Evolutionary conservation across 208 protist genomes (phyloP), one percentile per base, ranked within the genome.

Genomic region (Naegleria lovaniensis): DNA sequence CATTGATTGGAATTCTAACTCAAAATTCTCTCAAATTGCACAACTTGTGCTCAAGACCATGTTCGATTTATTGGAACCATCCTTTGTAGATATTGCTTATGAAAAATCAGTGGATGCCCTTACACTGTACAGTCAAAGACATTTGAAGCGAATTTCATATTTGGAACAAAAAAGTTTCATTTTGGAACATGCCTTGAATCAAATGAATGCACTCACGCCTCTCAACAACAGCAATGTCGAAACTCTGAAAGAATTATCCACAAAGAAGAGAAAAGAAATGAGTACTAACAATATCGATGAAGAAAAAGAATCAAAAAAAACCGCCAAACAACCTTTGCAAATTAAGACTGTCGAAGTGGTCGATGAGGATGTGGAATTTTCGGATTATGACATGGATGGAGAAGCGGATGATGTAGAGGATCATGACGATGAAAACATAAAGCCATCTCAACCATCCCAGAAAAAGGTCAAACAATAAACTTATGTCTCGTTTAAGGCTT

Each of bases 1-100:
- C 9, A 89, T 89, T 89, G 85, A 89, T 89, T 89, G 85, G 85
- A 89, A 89, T 39, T 55, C 48, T 40, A 89, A 89, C 40, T 89
- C 85, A 41, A 89, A 41, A 67, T 89, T 89, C 25, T 67, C 11
- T 67, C 16, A 33, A 33, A 40, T 89, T 55, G 43, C 85, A 38
- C 85, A 89, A 89, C 9, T 33, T n/a, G 29, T 89, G 39, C 59
- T 89, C 11, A 33, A 67, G 0, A 29, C 6, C 7, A 89, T 89
- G 41, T 89, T 89, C 9, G 41, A 52, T 29, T 7, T 22, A 22
- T 0, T 89, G 29, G 85, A 89, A 41, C 85, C 85, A 38, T 48
- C 16, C 22, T 89, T 89, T 29, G 39, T 89, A 29, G 19, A 58
- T 40, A 67, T 67, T 67, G 29, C 85, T 22, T 89, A 89, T 67